A percentile compares a stretch with the other conserved stretches of the same genome.
These are phyloP conservation scores for Parachaetomium inaequale DNA, from an alignment of 495 filamentous ascomycete genomes.

Conservation along the genomic window DNA sequence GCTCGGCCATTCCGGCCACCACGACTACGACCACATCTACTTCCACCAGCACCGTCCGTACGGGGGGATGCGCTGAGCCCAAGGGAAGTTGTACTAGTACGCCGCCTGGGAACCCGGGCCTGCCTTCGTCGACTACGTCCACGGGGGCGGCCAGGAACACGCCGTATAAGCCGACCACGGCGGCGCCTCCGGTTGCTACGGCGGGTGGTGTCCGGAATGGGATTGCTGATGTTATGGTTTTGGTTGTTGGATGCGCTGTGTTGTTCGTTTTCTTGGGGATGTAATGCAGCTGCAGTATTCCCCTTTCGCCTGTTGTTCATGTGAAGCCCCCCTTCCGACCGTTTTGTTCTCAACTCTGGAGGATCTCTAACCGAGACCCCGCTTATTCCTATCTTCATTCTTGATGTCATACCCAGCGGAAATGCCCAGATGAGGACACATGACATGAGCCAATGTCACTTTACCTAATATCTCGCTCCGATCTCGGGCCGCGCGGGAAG, in stretches of 20 bases:
- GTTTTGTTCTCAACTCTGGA: not conserved
- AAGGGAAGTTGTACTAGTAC: not conserved
- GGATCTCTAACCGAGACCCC: not conserved
- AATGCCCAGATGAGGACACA: not conserved
- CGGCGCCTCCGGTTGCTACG: constrained; percentile 10
- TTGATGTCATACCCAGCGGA: not conserved
- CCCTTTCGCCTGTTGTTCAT: not conserved
- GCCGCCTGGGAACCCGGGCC: not conserved
- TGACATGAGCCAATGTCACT: not conserved
- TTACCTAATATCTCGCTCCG: constrained; percentile 3
- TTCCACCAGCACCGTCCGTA: not conserved
- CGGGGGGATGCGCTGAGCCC: not conserved
- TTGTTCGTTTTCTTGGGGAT: not conserved
- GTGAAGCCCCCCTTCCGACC: not conserved
- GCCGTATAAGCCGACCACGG: constrained; percentile 8
- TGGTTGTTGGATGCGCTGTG: not conserved
- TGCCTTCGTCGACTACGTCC: not conserved
- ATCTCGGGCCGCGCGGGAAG: constrained; percentile 1
- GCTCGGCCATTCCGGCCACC: not conserved
- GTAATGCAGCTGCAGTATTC: not conserved
- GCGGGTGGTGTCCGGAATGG: constrained; percentile 10
- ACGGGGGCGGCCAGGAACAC: not conserved
- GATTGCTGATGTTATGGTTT: not conserved
- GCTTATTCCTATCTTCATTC: not conserved
- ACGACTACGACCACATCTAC: not conserved